A percentile compares a stretch with the other conserved stretches of the same genome.
These are phyloP conservation scores for Fusarium haematococcum DNA, from an alignment of 2,329 filamentous ascomycete genomes.

Conservation along the genomic window DNA sequence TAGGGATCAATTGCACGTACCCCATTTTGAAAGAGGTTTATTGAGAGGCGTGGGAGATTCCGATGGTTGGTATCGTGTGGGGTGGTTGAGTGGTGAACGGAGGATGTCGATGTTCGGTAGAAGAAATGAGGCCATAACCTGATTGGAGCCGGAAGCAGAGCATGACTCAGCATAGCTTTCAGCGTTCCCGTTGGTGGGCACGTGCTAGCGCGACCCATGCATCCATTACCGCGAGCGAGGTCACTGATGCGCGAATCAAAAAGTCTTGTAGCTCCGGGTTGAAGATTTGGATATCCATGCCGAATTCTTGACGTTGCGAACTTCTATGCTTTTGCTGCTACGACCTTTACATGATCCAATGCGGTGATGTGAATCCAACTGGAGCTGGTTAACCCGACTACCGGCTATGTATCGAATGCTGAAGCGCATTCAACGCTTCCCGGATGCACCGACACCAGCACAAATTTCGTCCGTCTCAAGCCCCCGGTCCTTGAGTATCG, in stretches of 20 bases:
- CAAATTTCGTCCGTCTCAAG: slow-evolving; percentile 26
- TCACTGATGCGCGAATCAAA: slow-evolving; percentile 21
- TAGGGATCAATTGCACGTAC: slow-evolving; percentile 49
- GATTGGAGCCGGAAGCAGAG: slow-evolving; percentile 43
- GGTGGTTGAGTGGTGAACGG: slow-evolving; percentile 42
- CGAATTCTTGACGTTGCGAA: neutral
- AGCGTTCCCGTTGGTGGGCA: slow-evolving; percentile 39
- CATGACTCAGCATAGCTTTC: slow-evolving; percentile 52
- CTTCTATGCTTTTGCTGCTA: slow-evolving; percentile 11
- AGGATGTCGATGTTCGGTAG: slow-evolving; percentile 47
- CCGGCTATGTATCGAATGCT: slow-evolving; percentile 48
- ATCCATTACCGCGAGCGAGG: slow-evolving; percentile 11
- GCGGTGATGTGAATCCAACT: slow-evolving; percentile 38
- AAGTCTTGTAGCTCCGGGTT: slow-evolving; percentile 11
- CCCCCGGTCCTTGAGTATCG: slow-evolving; percentile 11
- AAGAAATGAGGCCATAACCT: slow-evolving; percentile 56
- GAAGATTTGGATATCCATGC: neutral
- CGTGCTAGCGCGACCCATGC: slow-evolving; percentile 25
- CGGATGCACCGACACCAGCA: slow-evolving; percentile 25
- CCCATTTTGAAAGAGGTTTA: slow-evolving; percentile 54
- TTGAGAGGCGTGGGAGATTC: slow-evolving; percentile 38
- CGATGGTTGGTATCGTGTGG: slow-evolving; percentile 38
- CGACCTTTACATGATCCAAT: slow-evolving; percentile 14
- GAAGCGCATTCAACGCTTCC: slow-evolving; percentile 30
- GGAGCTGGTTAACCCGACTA: slow-evolving; percentile 32